phyloP scores from a whole-genome alignment of 1,139 yeast genomes.

The Debaryomycetaceae sp. region DNA sequence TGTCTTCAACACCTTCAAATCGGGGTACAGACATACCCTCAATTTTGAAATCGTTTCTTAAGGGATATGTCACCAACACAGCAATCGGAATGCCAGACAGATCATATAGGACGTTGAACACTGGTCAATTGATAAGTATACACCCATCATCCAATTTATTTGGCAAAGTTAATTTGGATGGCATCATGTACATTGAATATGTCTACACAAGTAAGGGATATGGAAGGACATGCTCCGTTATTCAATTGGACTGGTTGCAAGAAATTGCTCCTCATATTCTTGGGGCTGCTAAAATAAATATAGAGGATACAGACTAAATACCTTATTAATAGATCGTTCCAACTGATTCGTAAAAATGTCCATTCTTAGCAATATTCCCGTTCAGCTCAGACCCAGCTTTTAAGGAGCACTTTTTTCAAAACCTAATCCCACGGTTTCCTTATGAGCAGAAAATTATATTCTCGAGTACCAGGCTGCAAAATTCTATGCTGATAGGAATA shows the following conservation, averaged over 20 bases:
- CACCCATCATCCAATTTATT: conserved; percentile 92
- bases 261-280: conserved; percentile 73
- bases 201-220: conserved; percentile 92
- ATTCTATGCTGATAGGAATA: no score
- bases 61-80: conserved; percentile 79
- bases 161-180: conserved; percentile 73
- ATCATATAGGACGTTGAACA: conserved; percentile 78
- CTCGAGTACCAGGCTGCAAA: no score
- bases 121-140: conserved; percentile 77
- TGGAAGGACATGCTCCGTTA: conserved; percentile 83
- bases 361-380: no score
- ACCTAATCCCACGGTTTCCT: no score
- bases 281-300: conserved; percentile 34
- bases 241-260: conserved; percentile 83
- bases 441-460: no score
- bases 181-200: conserved; percentile 90
- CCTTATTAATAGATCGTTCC: no score
- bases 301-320: not conserved
- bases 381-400: no score
- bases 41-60: conserved; percentile 71
- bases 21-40: conserved; percentile 50
- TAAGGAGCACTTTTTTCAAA: no score
- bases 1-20: conserved; percentile 11
- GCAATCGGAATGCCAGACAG: conserved; percentile 96
- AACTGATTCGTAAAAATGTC: no score